A percentile compares a stretch with the other conserved stretches of the same genome.
Conservation (phyloP, 768 basidiomycete genomes). For the Lentinula lateritia region DNA sequence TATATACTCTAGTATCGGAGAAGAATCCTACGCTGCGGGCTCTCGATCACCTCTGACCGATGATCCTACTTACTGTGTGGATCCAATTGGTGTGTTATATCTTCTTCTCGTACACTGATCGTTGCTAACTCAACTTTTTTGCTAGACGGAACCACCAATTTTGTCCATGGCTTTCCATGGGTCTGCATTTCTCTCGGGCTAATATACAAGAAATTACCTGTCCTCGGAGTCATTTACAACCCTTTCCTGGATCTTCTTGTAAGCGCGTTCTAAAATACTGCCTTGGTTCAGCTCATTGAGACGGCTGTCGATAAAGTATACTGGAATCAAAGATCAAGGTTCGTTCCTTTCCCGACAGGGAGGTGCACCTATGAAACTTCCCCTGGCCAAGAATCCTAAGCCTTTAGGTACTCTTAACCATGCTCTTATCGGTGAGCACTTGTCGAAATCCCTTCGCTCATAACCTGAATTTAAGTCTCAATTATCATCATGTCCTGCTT, state of each 20-base stretch:
- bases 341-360: conserved; percentile 60
- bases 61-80: conserved; percentile 92
- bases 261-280: conserved; percentile 12
- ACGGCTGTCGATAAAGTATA: conserved; percentile 66
- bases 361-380: conserved; percentile 49
- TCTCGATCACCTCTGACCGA: conserved; percentile 66
- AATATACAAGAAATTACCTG: conserved; percentile 73
- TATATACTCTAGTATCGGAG: conserved; percentile 67
- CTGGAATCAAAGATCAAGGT: conserved; percentile 73
- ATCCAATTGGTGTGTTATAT: conserved; percentile 72
- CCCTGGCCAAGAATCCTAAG: conserved; percentile 53
- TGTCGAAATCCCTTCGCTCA: neutral
- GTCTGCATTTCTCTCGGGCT: conserved; percentile 90
- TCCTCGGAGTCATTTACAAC: conserved; percentile 90
- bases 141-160: conserved; percentile 87
- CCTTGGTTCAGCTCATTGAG: neutral
- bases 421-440: conserved; percentile 54
- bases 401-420: conserved; percentile 64
- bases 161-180: conserved; percentile 81
- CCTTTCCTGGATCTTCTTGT: conserved; percentile 86
- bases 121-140: neutral
- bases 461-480: no score
- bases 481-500: no score
- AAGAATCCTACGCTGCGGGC: conserved; percentile 88
- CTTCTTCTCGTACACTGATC: neutral